Conservation (phyloP, 2,329 filamentous ascomycete genomes). For the Penicillium nordicum region DNA sequence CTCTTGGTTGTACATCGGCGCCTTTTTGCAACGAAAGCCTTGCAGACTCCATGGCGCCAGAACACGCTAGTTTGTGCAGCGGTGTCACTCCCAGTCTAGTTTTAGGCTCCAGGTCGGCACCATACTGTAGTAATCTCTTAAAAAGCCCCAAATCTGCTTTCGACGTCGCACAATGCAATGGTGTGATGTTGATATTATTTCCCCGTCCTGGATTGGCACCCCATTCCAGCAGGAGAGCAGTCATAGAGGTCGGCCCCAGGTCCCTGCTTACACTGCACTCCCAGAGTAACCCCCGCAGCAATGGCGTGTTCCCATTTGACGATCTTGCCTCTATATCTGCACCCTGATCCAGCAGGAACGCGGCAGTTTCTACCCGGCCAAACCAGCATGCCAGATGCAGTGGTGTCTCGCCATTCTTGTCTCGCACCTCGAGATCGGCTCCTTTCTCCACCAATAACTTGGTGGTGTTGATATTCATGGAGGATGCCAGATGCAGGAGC, state of each 20-base stretch:
- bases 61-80: neutral
- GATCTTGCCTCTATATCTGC: constrained; percentile 10
- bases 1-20: neutral
- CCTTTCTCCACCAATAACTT: constrained; percentile 7
- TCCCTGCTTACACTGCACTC: neutral
- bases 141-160: neutral
- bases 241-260: neutral
- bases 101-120: neutral
- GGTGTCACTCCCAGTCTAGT: neutral
- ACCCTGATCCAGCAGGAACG: constrained; percentile 10
- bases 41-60: neutral
- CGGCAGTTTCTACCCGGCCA: neutral
- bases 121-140: constrained; percentile 3
- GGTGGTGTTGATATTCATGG: neutral
- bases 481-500: constrained; percentile 6
- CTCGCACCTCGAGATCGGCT: constrained; percentile 1
- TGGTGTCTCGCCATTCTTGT: neutral
- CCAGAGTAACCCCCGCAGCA: constrained; percentile 1
- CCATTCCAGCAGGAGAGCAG: constrained; percentile 1
- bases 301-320: constrained; percentile 5
- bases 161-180: constrained; percentile 1
- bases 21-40: constrained; percentile 1
- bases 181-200: neutral
- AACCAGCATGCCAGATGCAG: constrained; percentile 7
- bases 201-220: neutral